phyloP scores from a whole-genome alignment of 306 rosid genomes.

The Quercus alba region DNA sequence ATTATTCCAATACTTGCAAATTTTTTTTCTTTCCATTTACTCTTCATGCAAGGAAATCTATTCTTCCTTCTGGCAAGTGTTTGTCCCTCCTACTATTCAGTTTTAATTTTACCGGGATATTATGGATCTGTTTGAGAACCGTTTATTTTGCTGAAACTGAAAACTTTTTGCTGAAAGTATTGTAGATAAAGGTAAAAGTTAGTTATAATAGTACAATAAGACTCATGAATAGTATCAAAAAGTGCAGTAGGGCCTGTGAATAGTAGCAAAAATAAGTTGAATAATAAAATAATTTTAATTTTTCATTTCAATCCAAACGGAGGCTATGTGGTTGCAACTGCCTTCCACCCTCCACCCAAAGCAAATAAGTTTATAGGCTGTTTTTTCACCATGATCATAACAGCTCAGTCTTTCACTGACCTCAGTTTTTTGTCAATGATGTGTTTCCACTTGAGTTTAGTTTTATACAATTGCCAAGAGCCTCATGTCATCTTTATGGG shows the following conservation, averaged over 20 bases:
- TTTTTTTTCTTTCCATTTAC: not conserved
- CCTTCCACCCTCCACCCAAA: not conserved
- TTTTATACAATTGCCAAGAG: not conserved
- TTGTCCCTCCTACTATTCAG: not conserved
- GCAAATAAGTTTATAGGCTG: not conserved
- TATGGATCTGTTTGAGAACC: no score
- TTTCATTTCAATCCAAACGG: no score
- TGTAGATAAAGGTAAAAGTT: no score
- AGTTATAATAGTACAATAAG: no score
- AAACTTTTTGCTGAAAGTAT: no score
- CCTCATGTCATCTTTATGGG: no score
- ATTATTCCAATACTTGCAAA: not conserved
- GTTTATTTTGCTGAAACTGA: no score
- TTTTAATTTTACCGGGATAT: not conserved
- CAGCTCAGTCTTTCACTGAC: not conserved
- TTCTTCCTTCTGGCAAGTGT: not conserved
- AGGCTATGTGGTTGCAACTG: not conserved
- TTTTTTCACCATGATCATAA: not conserved
- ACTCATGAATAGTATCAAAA: no score
- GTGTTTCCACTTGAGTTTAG: not conserved
- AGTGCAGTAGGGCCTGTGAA: no score
- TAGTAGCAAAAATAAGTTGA: no score
- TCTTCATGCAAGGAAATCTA: not conserved
- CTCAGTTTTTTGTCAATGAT: not conserved
- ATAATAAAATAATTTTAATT: no score